Evolutionary conservation across 371 early-diverging fungal genomes (phyloP).

Genomic region (Dinochytrium kinnereticum): DNA sequence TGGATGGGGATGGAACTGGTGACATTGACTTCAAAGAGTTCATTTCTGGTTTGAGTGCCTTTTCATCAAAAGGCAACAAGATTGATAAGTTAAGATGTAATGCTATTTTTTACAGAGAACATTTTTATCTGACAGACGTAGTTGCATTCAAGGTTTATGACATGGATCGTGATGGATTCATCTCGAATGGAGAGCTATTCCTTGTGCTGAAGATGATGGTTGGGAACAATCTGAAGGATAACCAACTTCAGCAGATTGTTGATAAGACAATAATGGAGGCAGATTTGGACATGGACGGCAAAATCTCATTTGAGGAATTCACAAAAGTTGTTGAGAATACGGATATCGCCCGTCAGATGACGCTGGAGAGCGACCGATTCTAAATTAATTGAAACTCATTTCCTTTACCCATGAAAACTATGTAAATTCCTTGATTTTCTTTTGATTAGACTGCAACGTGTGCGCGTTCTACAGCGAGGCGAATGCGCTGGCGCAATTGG

Average conservation of each 20-base stretch:
- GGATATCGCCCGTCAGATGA: constrained; percentile 94
- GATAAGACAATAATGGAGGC: constrained; percentile 99
- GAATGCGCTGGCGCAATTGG: constrained; percentile 6
- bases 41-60: constrained; percentile 89
- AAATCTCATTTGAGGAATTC: constrained; percentile 96
- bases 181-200: constrained; percentile 97
- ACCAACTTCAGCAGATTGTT: constrained; percentile 98
- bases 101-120: constrained; percentile 16
- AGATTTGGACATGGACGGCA: constrained; percentile 92
- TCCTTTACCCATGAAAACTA: too few species aligned
- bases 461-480: neutral
- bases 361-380: constrained; percentile 64
- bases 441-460: neutral
- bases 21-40: constrained; percentile 98
- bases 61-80: constrained; percentile 91
- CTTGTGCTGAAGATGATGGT: constrained; percentile 98
- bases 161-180: constrained; percentile 97
- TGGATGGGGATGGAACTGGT: constrained; percentile 96
- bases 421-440: neutral
- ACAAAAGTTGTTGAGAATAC: constrained; percentile 88
- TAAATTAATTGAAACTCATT: too few species aligned
- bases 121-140: constrained; percentile 39
- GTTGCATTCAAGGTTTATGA: constrained; percentile 99
- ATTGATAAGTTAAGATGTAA: constrained; percentile 91
- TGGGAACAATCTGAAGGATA: constrained; percentile 91